Base-by-base conservation (phyloP, 2,329 filamentous ascomycete species). In the Xylaria sp. region DNA sequence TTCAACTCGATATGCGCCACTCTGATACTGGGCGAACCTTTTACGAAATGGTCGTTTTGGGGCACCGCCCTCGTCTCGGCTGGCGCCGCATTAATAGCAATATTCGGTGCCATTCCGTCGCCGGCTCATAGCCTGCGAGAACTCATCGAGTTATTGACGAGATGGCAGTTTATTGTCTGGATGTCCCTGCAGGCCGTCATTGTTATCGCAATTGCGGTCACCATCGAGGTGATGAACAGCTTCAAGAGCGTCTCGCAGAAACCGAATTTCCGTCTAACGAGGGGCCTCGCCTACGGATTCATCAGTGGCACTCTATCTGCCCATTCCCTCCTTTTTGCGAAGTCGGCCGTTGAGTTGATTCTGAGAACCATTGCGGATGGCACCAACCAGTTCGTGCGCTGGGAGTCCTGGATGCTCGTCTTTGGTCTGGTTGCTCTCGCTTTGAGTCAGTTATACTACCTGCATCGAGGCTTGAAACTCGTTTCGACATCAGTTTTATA, bases 1-100 rank as follows among this genome's bases (percentile, higher is more conserved):
- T 99, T 99, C 81, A 99, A 99, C 79, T 96, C 93, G 59, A 91
- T 97, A 74, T 96, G 95, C 80, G 94, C 94, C 63, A 95, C 92
- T 50, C 78, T 97, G 59, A 91, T 97, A 69, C 83, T 99, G 52
- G 88, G 89, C 70, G 93, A 99, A 75, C 91, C 92, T 3, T 99
- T 97, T 76, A 97, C 94, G 55, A 85, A 84, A 73, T 95, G 92
- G 83, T 97, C 93, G n/a, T 81, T 96, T 44, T 84, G 90, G 69
- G 94, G 94, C 44, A 99, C 94, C 1, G 69, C 94, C 55, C 83
- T 99, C 54, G 94, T 97, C 48, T 93, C 91, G 64, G 80, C 80
- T 19, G 94, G 94, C 57, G 94, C 94, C n/a, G 79, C 95, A 4
- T 76, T 99, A 63, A 97, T 99, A 68, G 94, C 91, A 47, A 86